Evolutionary conservation across 306 rosid genomes (phyloP), one percentile per base, ranked within the genome.

Genomic region (Cyclanthera cordifolia): DNA sequence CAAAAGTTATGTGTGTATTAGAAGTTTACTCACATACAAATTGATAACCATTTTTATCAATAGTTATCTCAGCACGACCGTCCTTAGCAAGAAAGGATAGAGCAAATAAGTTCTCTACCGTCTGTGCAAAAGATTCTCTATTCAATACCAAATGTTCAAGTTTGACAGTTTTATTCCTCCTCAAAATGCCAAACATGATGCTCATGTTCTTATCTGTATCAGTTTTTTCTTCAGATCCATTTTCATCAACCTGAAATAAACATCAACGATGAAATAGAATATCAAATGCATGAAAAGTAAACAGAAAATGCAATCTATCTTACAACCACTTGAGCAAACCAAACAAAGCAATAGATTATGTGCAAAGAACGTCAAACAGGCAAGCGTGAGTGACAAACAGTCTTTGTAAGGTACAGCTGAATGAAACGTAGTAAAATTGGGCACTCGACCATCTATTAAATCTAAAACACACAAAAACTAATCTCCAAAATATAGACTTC

Each of bases 61-160:
- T 60, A 20, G 51, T 72, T 64, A 89, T 82, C 69, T 74, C 85
- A 70, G 83, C 96, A 23, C 95, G 93, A 15, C 96, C 95, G 74
- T 92, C 97, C 81, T 89, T 92, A 6, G 84, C 90, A 2, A 92
- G 80, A 70, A 89, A 92, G 32, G 97, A 92, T 17, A 85, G 78
- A 53, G 96, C 83, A 80, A 89, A 87, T 75, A 92, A 71, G 71
- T 92, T 92, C 65, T 92, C 97, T 13, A 92, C 90, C 0, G 92
- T 92, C 81, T 89, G 95, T 25, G 95, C 83, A 77, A 89, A 92
- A 10, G 95, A 89, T 34, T 6, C 66, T 43, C 89, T 84, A 75
- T 89, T 85, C 55, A 92, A 70, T 49, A 92, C 74, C 34, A 87
- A 72, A 46, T 81, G 61, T 69, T 92, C 96, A 32, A 87, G 89